phyloP scores from a whole-genome alignment of 176 grass and related monocot species.

The Triticum urartu region DNA sequence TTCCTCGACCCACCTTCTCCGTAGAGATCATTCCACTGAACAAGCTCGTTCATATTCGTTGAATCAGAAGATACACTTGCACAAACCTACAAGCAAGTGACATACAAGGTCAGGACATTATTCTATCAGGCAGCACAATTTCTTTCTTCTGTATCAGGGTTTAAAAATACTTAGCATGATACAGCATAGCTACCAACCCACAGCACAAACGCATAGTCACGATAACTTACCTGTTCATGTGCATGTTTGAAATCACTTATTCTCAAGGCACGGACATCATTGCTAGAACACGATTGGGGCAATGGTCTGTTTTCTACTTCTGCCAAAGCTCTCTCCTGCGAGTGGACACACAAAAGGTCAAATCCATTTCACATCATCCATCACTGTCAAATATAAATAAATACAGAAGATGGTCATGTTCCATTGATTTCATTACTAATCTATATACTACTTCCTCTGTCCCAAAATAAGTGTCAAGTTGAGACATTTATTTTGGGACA shows the following conservation, averaged over 20 bases:
- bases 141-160: neutral
- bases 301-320: slow-evolving; percentile 63
- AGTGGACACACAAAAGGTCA: neutral
- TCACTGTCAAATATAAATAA: slow-evolving; percentile 22
- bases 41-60: slow-evolving; percentile 84
- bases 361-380: slow-evolving; percentile 19
- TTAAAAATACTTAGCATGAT: neutral
- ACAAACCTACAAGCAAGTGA: slow-evolving; percentile 61
- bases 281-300: slow-evolving; percentile 49
- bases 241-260: slow-evolving; percentile 78
- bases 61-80: slow-evolving; percentile 95
- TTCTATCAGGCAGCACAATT: neutral
- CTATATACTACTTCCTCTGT: neutral
- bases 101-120: slow-evolving; percentile 14
- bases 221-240: slow-evolving; percentile 80
- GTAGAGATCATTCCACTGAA: slow-evolving; percentile 90
- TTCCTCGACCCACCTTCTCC: slow-evolving; percentile 96
- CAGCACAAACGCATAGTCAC: neutral
- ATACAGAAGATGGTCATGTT: neutral
- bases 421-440: neutral
- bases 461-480: too few species aligned
- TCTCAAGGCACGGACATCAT: slow-evolving; percentile 69
- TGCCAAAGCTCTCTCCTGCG: slow-evolving; percentile 75
- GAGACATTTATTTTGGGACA: too few species aligned
- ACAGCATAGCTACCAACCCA: neutral